phyloP scores from a whole-genome alignment of 2,329 filamentous ascomycete genomes.

The Teratosphaeria pseudoeucalypti region DNA sequence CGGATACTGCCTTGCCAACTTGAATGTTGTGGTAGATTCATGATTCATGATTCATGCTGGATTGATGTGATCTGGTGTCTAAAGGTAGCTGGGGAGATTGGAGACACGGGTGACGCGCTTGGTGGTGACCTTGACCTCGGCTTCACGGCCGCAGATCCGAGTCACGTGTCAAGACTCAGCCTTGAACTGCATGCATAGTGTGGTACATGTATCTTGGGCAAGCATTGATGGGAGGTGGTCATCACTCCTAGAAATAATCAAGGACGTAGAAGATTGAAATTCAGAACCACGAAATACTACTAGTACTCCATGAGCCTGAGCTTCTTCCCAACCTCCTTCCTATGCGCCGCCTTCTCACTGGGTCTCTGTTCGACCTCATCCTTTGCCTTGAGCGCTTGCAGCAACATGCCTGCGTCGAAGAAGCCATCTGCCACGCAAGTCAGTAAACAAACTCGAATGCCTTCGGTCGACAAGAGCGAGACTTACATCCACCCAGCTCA shows the following conservation, averaged over 20 bases:
- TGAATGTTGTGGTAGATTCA: not conserved
- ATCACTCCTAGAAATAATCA: not conserved
- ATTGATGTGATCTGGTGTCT: too few species aligned
- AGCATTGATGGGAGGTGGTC: too few species aligned
- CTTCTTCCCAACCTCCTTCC: conserved; percentile 66
- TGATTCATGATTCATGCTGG: not conserved
- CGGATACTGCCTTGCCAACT: not conserved
- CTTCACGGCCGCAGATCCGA: not conserved
- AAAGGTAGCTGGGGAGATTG: too few species aligned
- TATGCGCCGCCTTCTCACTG: conserved; percentile 48
- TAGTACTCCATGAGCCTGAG: conserved; percentile 60
- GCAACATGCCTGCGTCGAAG: conserved; percentile 91
- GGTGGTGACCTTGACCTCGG: not conserved
- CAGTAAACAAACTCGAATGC: not conserved
- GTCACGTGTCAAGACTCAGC: not conserved
- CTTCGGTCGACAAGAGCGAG: not conserved
- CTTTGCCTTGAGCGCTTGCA: conserved; percentile 73
- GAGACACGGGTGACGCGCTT: not conserved
- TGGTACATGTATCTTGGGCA: not conserved
- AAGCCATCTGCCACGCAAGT: conserved; percentile 62
- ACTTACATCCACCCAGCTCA: conserved; percentile 88
- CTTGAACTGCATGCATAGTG: not conserved
- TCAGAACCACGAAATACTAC: not conserved
- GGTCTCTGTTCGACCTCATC: conserved; percentile 41
- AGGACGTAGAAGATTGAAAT: not conserved